phyloP scores from a whole-genome alignment of 495 filamentous ascomycete species.

The Aspergillus conjunctus region DNA sequence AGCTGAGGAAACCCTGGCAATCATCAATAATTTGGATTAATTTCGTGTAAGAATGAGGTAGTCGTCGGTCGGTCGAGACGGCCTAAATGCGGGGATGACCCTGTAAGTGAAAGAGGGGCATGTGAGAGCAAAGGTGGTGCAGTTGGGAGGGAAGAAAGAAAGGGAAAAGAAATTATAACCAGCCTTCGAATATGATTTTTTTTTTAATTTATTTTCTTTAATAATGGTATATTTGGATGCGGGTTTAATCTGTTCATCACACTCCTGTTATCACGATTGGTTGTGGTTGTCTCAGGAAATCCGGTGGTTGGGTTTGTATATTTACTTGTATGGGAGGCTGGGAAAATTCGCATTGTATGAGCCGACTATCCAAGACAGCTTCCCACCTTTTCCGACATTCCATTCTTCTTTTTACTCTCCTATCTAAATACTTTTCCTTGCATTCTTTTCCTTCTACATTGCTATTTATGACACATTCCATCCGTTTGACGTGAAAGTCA shows the following conservation, averaged over 20 bases:
- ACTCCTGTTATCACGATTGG: slow-evolving; percentile 22
- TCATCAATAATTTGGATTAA: neutral
- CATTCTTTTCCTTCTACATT: slow-evolving; percentile 5
- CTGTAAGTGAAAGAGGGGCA: neutral
- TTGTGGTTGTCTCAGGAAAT: slow-evolving; percentile 32
- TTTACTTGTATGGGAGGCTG: slow-evolving; percentile 37
- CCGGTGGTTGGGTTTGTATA: slow-evolving; percentile 48
- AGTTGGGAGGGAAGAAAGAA: slow-evolving; percentile 9
- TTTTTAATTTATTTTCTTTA: slow-evolving; percentile 13
- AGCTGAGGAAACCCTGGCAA: neutral
- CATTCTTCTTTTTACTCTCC: slow-evolving; percentile 18
- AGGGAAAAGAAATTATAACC: slow-evolving; percentile 26
- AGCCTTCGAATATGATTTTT: slow-evolving; percentile 26
- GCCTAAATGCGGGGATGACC: neutral
- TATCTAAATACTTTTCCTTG: slow-evolving; percentile 15
- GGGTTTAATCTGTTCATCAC: neutral
- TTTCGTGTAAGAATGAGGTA: neutral
- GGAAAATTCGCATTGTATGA: slow-evolving; percentile 20
- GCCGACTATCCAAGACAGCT: slow-evolving; percentile 8
- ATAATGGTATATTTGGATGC: slow-evolving; percentile 1
- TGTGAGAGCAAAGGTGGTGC: neutral
- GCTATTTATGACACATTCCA: slow-evolving; percentile 11
- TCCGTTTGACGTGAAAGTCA: slow-evolving; percentile 6
- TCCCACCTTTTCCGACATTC: slow-evolving; percentile 6
- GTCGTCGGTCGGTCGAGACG: neutral